These are phyloP conservation scores for Theileria luwenshuni DNA, from an alignment of 169 alveolate species.

Conservation along the genomic window DNA sequence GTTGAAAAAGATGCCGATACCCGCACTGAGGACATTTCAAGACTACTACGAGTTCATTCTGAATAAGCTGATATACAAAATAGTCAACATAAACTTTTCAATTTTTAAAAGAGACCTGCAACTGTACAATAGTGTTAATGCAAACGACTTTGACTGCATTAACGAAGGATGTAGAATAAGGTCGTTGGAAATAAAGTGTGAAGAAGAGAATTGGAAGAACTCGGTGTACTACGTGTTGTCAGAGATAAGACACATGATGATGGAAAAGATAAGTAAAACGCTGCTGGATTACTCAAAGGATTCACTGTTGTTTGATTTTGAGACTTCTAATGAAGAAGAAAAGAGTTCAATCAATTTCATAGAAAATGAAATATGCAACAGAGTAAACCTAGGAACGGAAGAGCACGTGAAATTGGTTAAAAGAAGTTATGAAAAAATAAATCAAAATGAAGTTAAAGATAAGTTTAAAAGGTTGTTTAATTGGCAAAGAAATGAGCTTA, in stretches of 20 bases:
- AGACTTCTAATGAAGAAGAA: slow-evolving; percentile 19
- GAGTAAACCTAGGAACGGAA: slow-evolving; percentile 6
- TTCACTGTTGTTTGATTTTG: slow-evolving; percentile 41
- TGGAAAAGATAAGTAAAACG: slow-evolving; percentile 35
- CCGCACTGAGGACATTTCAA: slow-evolving; percentile 25
- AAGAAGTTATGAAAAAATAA: slow-evolving; percentile 2
- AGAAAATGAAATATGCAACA: slow-evolving; percentile 5
- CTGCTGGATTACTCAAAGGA: slow-evolving; percentile 51
- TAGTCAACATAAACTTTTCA: slow-evolving; percentile 48
- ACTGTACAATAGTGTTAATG: slow-evolving; percentile 28
- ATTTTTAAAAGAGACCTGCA: slow-evolving; percentile 47
- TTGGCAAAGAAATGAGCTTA: slow-evolving; percentile 9
- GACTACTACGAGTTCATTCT: slow-evolving; percentile 41
- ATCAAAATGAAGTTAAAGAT: background rate
- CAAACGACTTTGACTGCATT: slow-evolving; percentile 65
- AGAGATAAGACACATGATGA: slow-evolving; percentile 30
- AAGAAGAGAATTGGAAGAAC: slow-evolving; percentile 42
- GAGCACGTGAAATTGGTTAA: slow-evolving; percentile 2
- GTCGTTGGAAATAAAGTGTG: slow-evolving; percentile 53
- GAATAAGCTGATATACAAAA: slow-evolving; percentile 47
- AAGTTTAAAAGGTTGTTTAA: background rate
- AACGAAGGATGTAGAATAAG: slow-evolving; percentile 67
- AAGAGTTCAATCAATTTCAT: slow-evolving; percentile 14
- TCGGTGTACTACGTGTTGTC: slow-evolving; percentile 48
- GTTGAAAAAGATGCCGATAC: slow-evolving; percentile 58